Conservation (phyloP, 2,329 filamentous ascomycete species). For the Fusarium albidum region DNA sequence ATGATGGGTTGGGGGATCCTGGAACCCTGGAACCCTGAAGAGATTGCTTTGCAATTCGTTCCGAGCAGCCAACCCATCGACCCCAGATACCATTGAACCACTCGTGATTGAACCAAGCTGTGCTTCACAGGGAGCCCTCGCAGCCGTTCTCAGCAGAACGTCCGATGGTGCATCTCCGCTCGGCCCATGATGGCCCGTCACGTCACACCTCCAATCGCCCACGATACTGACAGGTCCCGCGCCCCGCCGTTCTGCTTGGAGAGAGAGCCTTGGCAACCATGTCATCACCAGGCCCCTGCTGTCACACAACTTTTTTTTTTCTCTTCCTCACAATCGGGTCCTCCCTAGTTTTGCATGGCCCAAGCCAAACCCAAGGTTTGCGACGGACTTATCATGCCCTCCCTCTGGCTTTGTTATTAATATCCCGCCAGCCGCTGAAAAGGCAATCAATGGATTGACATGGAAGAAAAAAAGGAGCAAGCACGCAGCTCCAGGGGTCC, state of each 20-base stretch:
- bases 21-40: neutral
- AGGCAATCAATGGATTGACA: no score
- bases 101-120: neutral
- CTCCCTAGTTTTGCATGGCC: no score
- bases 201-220: slow-evolving; percentile 23
- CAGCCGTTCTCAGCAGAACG: slow-evolving; percentile 12
- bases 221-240: slow-evolving; percentile 11
- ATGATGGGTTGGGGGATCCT: neutral
- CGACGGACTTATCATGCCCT: no score
- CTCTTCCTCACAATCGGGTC: no score
- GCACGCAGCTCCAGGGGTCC: no score
- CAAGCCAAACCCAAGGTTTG: no score
- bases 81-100: no score
- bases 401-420: no score
- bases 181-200: slow-evolving; percentile 27
- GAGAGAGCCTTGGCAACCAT: slow-evolving; percentile 1
- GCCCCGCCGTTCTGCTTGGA: no score
- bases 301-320: neutral
- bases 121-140: neutral
- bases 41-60: slow-evolving; percentile 9
- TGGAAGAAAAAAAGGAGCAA: no score
- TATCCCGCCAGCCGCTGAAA: no score
- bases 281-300: slow-evolving; percentile 28
- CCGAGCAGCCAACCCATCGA: neutral
- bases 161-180: slow-evolving; percentile 22